Base-by-base conservation (phyloP, 306 rosid species). In the Ormosia semicastrata region DNA sequence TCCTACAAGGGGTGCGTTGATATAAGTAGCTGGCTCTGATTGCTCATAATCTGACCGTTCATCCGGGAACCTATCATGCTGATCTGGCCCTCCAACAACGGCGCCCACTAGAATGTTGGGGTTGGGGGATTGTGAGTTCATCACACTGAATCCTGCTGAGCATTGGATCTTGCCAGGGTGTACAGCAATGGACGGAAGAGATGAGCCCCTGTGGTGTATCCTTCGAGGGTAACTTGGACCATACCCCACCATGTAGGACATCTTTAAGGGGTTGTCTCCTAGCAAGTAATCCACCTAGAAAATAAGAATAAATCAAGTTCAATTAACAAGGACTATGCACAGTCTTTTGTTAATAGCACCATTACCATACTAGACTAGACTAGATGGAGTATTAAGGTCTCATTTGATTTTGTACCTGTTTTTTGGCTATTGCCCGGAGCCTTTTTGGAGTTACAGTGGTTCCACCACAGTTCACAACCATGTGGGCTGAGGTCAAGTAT, bases 191-290 rank as follows among this genome's bases (percentile, higher is more conserved):
- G 94, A 90, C 46, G 96, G 97, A 0, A 93, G 88, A 0, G 98
- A 94, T 81, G 97, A 88, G 2, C 95, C 97, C 84, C 98, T 89
- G 86, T 94, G 97, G 84, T 94, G 98, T 10, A 94, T 91, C 92
- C 97, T 93, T 57, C 10, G 87, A 7, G 98, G 97, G 90, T 84
- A 94, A 66, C 91, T 75, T 59, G 90, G 77, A 6, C 98, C 98
- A 75, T 93, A 93, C 58, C 98, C 98, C 78, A 94, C 98, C 98
- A 94, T 94, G 86, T 89, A 94, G 2, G 98, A 94, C 97, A 93
- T 94, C 81, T 81, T 91, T 85, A 86, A 37, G 0, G 98, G 98
- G 85, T 94, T 94, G 77, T 94, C 97, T 41, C 98, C 98, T 3
- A 94, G 85, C 68, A 94, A 73, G 82, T 94, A 94, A 87, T 94